Evolutionary conservation across 2,329 filamentous ascomycete genomes (phyloP).

Genomic region (Biscogniauxia mediterranea): DNA sequence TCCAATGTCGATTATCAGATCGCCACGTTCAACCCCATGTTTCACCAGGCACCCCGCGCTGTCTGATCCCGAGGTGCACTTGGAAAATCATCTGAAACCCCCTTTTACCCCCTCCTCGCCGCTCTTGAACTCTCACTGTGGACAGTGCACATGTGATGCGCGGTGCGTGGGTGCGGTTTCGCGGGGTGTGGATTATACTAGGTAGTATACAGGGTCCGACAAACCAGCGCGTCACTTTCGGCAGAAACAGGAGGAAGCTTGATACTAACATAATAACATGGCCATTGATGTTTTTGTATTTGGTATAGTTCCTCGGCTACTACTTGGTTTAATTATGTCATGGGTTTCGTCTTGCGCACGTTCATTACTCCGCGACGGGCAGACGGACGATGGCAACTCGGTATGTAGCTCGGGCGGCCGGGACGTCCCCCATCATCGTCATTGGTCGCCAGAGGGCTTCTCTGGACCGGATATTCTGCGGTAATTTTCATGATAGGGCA

Average conservation of each 20-base stretch:
- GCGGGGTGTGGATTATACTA: no score
- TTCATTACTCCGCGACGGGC: background rate
- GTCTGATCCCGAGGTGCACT: background rate
- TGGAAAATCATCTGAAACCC: background rate
- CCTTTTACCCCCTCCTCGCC: background rate
- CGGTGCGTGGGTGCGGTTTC: background rate
- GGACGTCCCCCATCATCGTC: background rate
- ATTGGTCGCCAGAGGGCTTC: background rate
- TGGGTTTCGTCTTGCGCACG: background rate
- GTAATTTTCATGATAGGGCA: background rate
- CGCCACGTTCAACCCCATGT: background rate
- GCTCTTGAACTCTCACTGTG: background rate
- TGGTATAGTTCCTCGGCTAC: background rate
- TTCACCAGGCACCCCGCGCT: background rate
- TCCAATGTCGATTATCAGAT: background rate
- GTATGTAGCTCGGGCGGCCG: background rate
- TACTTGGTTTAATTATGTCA: background rate
- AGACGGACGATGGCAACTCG: background rate
- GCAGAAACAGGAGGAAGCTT: background rate
- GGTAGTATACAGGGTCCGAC: background rate
- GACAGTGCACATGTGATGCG: background rate
- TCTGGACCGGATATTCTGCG: background rate
- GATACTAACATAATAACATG: background rate
- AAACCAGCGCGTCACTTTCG: background rate
- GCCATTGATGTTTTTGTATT: background rate